phyloP scores from a whole-genome alignment of 148 eudicot genomes.

The Simmondsia chinensis region DNA sequence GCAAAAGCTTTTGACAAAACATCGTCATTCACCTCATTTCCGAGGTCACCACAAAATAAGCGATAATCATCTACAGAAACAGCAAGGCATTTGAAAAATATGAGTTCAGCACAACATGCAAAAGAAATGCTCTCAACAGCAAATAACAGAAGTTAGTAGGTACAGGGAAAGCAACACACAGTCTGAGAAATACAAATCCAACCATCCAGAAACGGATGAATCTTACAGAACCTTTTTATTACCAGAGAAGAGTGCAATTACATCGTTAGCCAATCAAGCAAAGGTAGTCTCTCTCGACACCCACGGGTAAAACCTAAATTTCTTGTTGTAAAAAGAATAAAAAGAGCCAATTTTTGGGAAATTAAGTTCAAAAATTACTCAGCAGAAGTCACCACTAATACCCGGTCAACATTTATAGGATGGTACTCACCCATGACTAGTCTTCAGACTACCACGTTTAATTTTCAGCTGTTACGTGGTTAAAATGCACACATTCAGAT shows the following conservation, averaged over 20 bases:
- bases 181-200: no score
- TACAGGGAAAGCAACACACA: neutral
- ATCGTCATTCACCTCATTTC: conserved; percentile 96
- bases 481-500: conserved; percentile 6
- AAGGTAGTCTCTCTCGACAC: conserved; percentile 12
- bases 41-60: conserved; percentile 88
- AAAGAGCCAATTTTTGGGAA: conserved; percentile 3
- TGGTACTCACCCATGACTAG: conserved; percentile 16
- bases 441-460: conserved; percentile 19
- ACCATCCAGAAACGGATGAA: neutral
- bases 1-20: conserved; percentile 83
- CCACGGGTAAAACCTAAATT: conserved; percentile 10
- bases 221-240: conserved; percentile 5
- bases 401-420: conserved; percentile 12
- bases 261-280: conserved; percentile 21
- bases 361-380: conserved; percentile 1
- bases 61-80: conserved; percentile 75
- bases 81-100: neutral
- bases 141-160: neutral
- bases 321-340: neutral
- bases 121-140: neutral
- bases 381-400: conserved; percentile 1
- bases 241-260: conserved; percentile 16
- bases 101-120: neutral
- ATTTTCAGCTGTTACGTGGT: conserved; percentile 18